phyloP scores from a whole-genome alignment of 1,139 yeast genomes.

The Debaryomyces subglobosus region DNA sequence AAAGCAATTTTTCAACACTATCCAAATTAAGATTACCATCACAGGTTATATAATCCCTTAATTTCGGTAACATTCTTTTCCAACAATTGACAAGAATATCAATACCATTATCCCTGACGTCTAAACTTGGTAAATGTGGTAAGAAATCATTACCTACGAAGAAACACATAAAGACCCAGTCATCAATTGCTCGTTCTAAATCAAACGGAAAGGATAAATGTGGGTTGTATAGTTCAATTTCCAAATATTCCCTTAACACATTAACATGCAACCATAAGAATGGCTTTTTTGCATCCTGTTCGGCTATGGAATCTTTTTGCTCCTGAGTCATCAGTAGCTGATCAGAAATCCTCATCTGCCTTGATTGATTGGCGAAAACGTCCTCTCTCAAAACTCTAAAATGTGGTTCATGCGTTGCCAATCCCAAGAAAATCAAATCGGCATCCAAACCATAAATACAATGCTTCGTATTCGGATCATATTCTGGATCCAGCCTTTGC shows the following conservation, averaged over 20 bases:
- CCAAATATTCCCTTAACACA: constrained; percentile 84
- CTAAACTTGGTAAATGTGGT: constrained; percentile 94
- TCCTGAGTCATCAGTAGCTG: constrained; percentile 62
- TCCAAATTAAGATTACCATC: constrained; percentile 82
- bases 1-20: constrained; percentile 74
- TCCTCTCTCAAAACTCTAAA: constrained; percentile 93
- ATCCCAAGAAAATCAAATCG: constrained; percentile 92
- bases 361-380: constrained; percentile 73
- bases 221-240: constrained; percentile 76
- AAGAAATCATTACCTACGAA: constrained; percentile 98
- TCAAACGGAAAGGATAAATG: constrained; percentile 76
- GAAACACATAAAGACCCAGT: constrained; percentile 99
- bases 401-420: constrained; percentile 97
- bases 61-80: constrained; percentile 69
- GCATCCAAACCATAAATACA: constrained; percentile 98
- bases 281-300: constrained; percentile 73
- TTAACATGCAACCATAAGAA: constrained; percentile 93
- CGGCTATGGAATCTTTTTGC: constrained; percentile 55
- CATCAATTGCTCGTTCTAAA: constrained; percentile 94
- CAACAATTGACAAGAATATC: constrained; percentile 80
- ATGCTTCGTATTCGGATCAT: constrained; percentile 87
- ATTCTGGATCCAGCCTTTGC: constrained; percentile 81
- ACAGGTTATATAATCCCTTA: constrained; percentile 81
- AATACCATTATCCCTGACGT: constrained; percentile 92
- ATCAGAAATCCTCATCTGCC: constrained; percentile 52